These are phyloP conservation scores for Phyllosticta citrichinensis DNA, from an alignment of 2,329 filamentous ascomycete species.

Conservation along the genomic window DNA sequence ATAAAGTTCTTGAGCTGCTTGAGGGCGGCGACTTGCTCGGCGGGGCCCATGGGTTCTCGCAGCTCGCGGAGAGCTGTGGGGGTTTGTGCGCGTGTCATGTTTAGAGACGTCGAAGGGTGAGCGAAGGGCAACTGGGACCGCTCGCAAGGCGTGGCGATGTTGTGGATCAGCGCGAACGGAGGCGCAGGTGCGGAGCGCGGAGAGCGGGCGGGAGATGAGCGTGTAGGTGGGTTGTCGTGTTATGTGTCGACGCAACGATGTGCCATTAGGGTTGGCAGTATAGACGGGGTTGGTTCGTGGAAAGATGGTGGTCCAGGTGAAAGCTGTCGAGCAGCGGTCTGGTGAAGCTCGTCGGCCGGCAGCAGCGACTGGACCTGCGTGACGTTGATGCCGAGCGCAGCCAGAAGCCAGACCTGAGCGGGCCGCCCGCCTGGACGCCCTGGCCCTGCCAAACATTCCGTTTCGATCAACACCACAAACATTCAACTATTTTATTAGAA, in stretches of 20 bases:
- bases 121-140: not conserved
- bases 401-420: not conserved
- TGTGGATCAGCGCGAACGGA: slow-evolving; percentile 1
- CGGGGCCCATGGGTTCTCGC: slow-evolving; percentile 23
- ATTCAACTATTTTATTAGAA: not conserved
- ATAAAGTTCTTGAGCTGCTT: slow-evolving; percentile 78
- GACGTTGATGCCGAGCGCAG: not conserved
- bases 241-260: slow-evolving; percentile 2
- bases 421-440: not conserved
- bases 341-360: not conserved
- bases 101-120: not conserved
- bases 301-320: not conserved
- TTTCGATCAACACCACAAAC: not conserved
- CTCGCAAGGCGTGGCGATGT: not conserved
- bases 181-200: slow-evolving; percentile 5
- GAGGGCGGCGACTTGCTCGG: slow-evolving; percentile 46
- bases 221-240: not conserved
- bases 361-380: not conserved
- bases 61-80: slow-evolving; percentile 29
- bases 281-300: not conserved
- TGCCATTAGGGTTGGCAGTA: not conserved
- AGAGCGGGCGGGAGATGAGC: slow-evolving; percentile 1
- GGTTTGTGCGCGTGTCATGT: slow-evolving; percentile 27
- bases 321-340: not conserved
- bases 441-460: not conserved